Percentiles rank a stretch among this genome's conserved stretches.
These are phyloP conservation scores for Aspergillus cavernicola DNA, from an alignment of 495 filamentous ascomycete species.

Conservation along the genomic window DNA sequence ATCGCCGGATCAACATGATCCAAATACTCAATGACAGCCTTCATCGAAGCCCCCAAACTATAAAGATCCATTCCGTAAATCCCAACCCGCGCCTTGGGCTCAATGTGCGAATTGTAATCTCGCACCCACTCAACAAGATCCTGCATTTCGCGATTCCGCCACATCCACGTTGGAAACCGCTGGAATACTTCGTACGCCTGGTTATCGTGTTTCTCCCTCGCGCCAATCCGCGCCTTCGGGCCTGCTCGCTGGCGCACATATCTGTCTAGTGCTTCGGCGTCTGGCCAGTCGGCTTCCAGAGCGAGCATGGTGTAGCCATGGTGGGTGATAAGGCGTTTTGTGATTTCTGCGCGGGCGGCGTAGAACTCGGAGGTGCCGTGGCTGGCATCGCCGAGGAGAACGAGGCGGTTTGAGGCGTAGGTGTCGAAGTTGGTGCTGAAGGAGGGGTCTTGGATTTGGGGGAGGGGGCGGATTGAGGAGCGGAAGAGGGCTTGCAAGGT, in stretches of 20 bases:
- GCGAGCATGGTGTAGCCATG: constrained; percentile 57
- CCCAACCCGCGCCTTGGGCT: constrained; percentile 35
- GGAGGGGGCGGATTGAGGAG: constrained; percentile 36
- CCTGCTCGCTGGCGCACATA: constrained; percentile 50
- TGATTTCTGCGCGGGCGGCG: constrained; percentile 50
- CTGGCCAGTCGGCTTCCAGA: constrained; percentile 58
- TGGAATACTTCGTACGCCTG: constrained; percentile 43
- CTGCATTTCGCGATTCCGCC: constrained; percentile 55
- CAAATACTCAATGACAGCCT: constrained; percentile 51
- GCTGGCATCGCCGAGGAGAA: constrained; percentile 55
- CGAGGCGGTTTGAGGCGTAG: constrained; percentile 40
- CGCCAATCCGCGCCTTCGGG: constrained; percentile 30
- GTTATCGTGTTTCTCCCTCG: background rate
- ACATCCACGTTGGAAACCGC: constrained; percentile 61
- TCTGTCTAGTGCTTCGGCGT: constrained; percentile 54
- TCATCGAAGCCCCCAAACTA: constrained; percentile 49
- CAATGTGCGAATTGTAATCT: constrained; percentile 32
- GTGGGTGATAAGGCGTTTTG: constrained; percentile 46
- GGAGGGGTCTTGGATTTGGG: constrained; percentile 29
- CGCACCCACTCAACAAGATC: constrained; percentile 57
- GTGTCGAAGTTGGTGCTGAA: constrained; percentile 44
- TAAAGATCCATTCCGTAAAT: constrained; percentile 58
- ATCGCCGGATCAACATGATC: constrained; percentile 46
- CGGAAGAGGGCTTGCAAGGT: constrained; percentile 34
- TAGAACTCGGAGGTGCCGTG: constrained; percentile 62